A percentile compares a stretch with the other conserved stretches of the same genome.
Evolutionary conservation across 2,329 filamentous ascomycete species (phyloP).

Genomic region (Zopfia rhizophila): DNA sequence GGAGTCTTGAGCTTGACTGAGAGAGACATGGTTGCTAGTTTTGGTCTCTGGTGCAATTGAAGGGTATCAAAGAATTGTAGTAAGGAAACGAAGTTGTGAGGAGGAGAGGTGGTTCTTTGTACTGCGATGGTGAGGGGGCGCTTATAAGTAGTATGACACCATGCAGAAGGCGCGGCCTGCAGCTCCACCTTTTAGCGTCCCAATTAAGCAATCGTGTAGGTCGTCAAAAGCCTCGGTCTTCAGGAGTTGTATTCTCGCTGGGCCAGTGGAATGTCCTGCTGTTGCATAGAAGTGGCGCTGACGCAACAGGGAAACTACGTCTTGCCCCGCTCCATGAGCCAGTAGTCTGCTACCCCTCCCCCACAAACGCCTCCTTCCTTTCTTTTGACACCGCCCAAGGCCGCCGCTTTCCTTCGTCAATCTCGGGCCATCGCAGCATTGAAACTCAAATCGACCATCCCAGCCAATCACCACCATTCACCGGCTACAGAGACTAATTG

Average conservation of each 20-base stretch:
- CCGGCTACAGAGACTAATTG: too few relatives aligned
- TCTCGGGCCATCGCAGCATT: constrained; percentile 17
- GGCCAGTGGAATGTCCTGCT: constrained; percentile 32
- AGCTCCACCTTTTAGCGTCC: constrained; percentile 21
- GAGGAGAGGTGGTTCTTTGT: constrained; percentile 19
- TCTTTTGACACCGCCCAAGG: constrained; percentile 7
- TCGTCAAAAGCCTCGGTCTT: constrained; percentile 42
- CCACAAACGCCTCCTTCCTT: constrained; percentile 31
- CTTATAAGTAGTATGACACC: constrained; percentile 46
- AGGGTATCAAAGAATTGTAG: constrained; percentile 41
- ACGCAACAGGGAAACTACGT: constrained; percentile 29
- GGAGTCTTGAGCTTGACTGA: constrained; percentile 75
- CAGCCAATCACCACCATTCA: too few relatives aligned
- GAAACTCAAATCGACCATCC: constrained; percentile 2
- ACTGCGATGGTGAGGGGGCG: constrained; percentile 28
- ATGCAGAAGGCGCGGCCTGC: constrained; percentile 29
- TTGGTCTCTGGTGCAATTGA: constrained; percentile 23
- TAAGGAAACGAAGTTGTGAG: constrained; percentile 22
- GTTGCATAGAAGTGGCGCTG: constrained; percentile 31
- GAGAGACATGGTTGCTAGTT: constrained; percentile 55
- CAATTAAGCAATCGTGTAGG: constrained; percentile 4
- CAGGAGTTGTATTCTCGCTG: constrained; percentile 38
- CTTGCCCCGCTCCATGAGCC: constrained; percentile 41
- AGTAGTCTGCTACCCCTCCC: constrained; percentile 46
- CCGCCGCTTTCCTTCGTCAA: constrained; percentile 13